Base-by-base conservation (phyloP, 805 yeast genomes). In the Lipomyces japonicus region DNA sequence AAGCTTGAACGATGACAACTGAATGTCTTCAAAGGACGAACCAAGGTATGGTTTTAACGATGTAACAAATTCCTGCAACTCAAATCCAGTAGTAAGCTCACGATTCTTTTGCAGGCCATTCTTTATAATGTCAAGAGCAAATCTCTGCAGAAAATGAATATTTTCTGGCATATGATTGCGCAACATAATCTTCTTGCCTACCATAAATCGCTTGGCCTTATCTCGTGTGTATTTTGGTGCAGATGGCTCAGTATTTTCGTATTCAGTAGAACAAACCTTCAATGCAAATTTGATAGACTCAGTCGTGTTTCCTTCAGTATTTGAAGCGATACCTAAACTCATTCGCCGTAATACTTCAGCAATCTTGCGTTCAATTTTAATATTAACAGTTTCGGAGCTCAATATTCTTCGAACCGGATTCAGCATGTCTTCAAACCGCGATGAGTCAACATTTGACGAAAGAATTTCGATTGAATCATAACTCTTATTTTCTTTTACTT, bases 401-500 rank as follows among this genome's bases (percentile, higher is more conserved):
- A 86, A 65, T 47, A 78, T 66, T 19, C 76, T 68, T 61, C 81
- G 82, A 34, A 93, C 71, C 1, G 97, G 97, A 14, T 73, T 71
- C 16, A 90, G 65, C 22, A 93, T 67, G 44, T 68, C 68, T 5
- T 74, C 70, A 63, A 90, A 86, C 23, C 71, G 67, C 3, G 74
- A 67, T 50, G 89, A 71, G 14, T 77, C 71, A 31, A 91, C 76
- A 61, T 80, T 79, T 14, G 79, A 67, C 0, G 95, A 77, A 41
- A 91, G 63, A 18, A 88, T 70, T 68, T 90, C 95, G 24, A 84
- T 95, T 3, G 93, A 80, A 60, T 93, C 97, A 63, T 72, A 85
- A 72, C 95, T 84, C 69, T 88, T 88, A 63, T 86, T 87, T 57
- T 80, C 82, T 65, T 88, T 90, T 31, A 93, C 91, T 71, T 91